A percentile compares a stretch with the other conserved stretches of the same genome.
Conservation (phyloP, 202 grass and related monocot species). For the Carex arenaria region DNA sequence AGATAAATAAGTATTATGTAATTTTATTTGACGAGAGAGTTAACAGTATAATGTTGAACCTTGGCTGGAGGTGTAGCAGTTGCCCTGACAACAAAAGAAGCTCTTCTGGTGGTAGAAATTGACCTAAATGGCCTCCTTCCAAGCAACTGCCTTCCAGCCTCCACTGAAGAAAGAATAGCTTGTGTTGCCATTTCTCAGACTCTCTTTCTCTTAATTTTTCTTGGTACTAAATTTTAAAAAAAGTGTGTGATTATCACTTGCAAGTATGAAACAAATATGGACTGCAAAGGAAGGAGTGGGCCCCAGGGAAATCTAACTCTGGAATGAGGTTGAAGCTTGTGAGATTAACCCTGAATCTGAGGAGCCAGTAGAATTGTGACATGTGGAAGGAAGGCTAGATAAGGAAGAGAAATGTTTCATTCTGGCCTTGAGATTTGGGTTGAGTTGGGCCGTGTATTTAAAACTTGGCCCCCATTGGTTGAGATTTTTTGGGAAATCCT, state of each 20-base stretch:
- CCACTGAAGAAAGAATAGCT: constrained; percentile 66
- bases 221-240: constrained; percentile 17
- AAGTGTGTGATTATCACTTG: constrained; percentile 30
- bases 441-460: neutral
- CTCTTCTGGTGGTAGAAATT: constrained; percentile 41
- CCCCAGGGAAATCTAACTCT: constrained; percentile 55
- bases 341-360: constrained; percentile 57
- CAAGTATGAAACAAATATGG: constrained; percentile 17
- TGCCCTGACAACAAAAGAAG: constrained; percentile 70
- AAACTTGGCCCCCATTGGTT: neutral
- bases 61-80: constrained; percentile 77
- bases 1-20: too few species aligned
- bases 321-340: constrained; percentile 24
- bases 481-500: constrained; percentile 17
- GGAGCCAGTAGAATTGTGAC: constrained; percentile 47
- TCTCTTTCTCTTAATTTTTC: neutral
- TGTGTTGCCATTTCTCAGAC: constrained; percentile 38
- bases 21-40: too few species aligned
- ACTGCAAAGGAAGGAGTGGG: constrained; percentile 17
- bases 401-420: constrained; percentile 20
- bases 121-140: constrained; percentile 51
- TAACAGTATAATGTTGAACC: constrained; percentile 20
- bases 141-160: constrained; percentile 68
- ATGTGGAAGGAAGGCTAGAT: constrained; percentile 47
- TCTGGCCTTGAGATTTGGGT: neutral